Evolutionary conservation across 768 basidiomycete genomes (phyloP), one percentile per base, ranked within the genome.

Genomic region (Panaeolus cyanescens): DNA sequence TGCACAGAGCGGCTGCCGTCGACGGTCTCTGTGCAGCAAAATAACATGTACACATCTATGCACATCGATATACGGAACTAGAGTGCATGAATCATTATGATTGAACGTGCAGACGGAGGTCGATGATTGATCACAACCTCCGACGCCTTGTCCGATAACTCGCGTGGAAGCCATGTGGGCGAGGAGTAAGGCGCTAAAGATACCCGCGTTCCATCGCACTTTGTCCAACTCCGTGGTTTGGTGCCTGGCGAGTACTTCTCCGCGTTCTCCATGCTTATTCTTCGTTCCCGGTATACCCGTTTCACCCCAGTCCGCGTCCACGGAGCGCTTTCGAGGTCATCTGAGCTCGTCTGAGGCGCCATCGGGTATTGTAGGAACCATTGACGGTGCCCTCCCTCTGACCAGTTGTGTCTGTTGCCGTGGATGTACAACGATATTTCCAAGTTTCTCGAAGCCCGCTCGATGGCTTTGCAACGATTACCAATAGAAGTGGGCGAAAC

Each of bases 181-280:
- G 45, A 50, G 45, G 45, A 50, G 45, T 22, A 42, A 42, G 40
- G 40, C 40, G 40, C 40, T 42, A 42, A 42, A 42, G 20, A 42
- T 42, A 42, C 40, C 40, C 40, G 40, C 40, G 40, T 42, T 42
- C 40, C 40, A 25, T 42, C 40, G 40, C 40, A 42, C 15, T 13
- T 28, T 13, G 25, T 28, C 22, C 25, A 50, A 7, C 45, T 50
- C 22, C 9, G 1, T 9, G 33, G 33, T 34, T 13, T 50, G 45
- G 45, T 50, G 25, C 45, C 45, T 50, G 45, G 12, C 25, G 45
- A 7, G 33, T 25, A 15, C 25, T 15, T 50, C 45, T 50, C 45
- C 45, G 30, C 7, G 19, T n/a, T 39, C 37, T 39, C 37, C 37
- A 39, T 19, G 37, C 19, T 39, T 39, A 7, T 39, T n/a, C 19